These are phyloP conservation scores for Pholiota adiposa DNA, from an alignment of 1,284 basidiomycete species.

Conservation along the genomic window DNA sequence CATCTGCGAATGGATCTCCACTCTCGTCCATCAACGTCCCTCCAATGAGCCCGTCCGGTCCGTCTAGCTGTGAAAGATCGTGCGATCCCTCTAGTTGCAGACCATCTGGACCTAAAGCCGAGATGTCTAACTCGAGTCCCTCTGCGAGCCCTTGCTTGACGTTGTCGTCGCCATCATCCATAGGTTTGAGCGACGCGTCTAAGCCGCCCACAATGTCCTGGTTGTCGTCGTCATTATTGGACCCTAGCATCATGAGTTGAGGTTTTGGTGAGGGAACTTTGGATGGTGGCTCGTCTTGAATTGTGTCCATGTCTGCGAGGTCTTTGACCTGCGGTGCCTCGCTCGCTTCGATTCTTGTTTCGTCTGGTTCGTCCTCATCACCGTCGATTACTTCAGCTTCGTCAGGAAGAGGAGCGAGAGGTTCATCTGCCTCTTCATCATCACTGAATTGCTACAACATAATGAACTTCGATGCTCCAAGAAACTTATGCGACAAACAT, in stretches of 20 bases:
- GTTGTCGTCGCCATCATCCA: slow-evolving; percentile 39
- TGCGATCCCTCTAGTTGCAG: slow-evolving; percentile 57
- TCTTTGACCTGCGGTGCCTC: slow-evolving; percentile 33
- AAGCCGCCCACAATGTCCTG: slow-evolving; percentile 42
- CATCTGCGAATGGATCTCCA: slow-evolving; percentile 58
- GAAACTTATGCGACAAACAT: too few species aligned
- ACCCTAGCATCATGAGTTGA: slow-evolving; percentile 44
- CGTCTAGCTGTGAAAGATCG: slow-evolving; percentile 59
- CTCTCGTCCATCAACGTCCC: slow-evolving; percentile 62
- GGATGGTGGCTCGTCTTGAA: slow-evolving; percentile 50
- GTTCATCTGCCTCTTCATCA: slow-evolving; percentile 77
- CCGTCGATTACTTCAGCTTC: slow-evolving; percentile 70
- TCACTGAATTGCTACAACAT: slow-evolving; percentile 74
- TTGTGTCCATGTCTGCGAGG: slow-evolving; percentile 31
- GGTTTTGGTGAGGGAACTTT: slow-evolving; percentile 70
- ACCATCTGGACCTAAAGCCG: slow-evolving; percentile 66
- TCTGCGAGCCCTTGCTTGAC: slow-evolving; percentile 34
- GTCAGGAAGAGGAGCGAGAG: slow-evolving; percentile 75
- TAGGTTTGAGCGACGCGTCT: slow-evolving; percentile 51
- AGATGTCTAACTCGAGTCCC: slow-evolving; percentile 58
- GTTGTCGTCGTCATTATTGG: slow-evolving; percentile 33
- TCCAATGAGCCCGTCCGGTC: slow-evolving; percentile 55
- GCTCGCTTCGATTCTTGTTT: slow-evolving; percentile 36
- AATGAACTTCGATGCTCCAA: neutral
- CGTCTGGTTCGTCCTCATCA: slow-evolving; percentile 67